These are phyloP conservation scores for Aspergillus fumigatus DNA, from an alignment of 2,329 filamentous ascomycete genomes.

Conservation along the genomic window DNA sequence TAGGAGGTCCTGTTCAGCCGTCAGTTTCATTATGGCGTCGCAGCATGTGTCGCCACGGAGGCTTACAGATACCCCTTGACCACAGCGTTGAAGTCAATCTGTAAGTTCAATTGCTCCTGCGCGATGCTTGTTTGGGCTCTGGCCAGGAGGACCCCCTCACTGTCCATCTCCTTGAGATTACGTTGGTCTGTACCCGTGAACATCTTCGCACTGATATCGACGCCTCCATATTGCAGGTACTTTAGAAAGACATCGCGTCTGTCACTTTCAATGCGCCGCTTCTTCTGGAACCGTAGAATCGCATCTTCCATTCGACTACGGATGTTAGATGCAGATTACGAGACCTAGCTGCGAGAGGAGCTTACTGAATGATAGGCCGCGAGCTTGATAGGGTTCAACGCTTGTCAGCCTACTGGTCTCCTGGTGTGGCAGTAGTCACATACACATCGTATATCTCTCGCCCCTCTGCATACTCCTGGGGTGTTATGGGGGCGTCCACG, in stretches of 20 bases:
- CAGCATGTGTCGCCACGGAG: too few relatives aligned
- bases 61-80: slow-evolving; percentile 73
- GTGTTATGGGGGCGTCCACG: slow-evolving; percentile 73
- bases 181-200: slow-evolving; percentile 61
- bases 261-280: slow-evolving; percentile 65
- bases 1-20: slow-evolving; percentile 46
- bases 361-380: slow-evolving; percentile 56
- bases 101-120: slow-evolving; percentile 62
- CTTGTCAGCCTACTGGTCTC: neutral
- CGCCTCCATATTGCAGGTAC: slow-evolving; percentile 77
- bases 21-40: neutral
- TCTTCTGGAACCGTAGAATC: slow-evolving; percentile 73
- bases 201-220: slow-evolving; percentile 58
- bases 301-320: slow-evolving; percentile 75
- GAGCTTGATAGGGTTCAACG: slow-evolving; percentile 19
- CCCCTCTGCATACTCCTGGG: slow-evolving; percentile 63
- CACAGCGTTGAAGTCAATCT: slow-evolving; percentile 75
- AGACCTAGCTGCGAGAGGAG: neutral
- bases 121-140: slow-evolving; percentile 47
- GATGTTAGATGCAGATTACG: slow-evolving; percentile 9
- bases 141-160: slow-evolving; percentile 60
- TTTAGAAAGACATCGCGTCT: slow-evolving; percentile 66
- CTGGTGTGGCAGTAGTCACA: slow-evolving; percentile 25
- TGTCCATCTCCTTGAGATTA: slow-evolving; percentile 59
- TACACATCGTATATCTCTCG: slow-evolving; percentile 63